phyloP scores from a whole-genome alignment of 306 rosid species.

The Arachis stenosperma region DNA sequence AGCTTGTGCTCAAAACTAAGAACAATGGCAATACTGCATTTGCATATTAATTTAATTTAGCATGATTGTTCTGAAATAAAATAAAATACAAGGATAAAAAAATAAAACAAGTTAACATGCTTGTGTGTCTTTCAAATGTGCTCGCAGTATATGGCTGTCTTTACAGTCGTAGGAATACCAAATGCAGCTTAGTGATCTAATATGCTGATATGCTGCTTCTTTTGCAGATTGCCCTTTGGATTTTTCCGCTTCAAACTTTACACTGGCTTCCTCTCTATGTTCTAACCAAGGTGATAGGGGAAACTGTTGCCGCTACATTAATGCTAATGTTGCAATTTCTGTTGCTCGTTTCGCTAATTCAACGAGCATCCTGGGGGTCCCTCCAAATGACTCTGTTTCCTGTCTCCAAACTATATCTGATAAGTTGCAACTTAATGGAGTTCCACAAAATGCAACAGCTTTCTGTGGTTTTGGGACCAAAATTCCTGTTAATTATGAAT shows the following conservation, averaged over 20 bases:
- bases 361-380: conserved; percentile 79
- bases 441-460: conserved; percentile 68
- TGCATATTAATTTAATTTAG: too few species aligned
- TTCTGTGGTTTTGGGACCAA: conserved; percentile 93
- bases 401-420: conserved; percentile 76
- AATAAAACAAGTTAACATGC: background rate
- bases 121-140: conserved; percentile 14
- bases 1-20: conserved; percentile 2
- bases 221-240: conserved; percentile 92
- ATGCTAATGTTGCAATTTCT: conserved; percentile 82
- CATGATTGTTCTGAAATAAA: too few species aligned
- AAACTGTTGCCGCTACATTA: conserved; percentile 93
- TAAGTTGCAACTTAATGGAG: conserved; percentile 75
- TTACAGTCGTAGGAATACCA: conserved; percentile 20
- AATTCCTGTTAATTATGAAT: conserved; percentile 78
- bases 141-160: conserved; percentile 19
- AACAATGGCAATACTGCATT: background rate
- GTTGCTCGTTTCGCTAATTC: conserved; percentile 79
- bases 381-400: conserved; percentile 58
- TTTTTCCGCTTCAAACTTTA: conserved; percentile 75
- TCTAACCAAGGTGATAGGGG: conserved; percentile 67
- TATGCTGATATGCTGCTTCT: conserved; percentile 33
- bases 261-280: conserved; percentile 80
- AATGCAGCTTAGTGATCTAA: conserved; percentile 33
- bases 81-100: too few species aligned